Conservation (phyloP, 805 yeast species). For the Yamadazyma sp. region DNA sequence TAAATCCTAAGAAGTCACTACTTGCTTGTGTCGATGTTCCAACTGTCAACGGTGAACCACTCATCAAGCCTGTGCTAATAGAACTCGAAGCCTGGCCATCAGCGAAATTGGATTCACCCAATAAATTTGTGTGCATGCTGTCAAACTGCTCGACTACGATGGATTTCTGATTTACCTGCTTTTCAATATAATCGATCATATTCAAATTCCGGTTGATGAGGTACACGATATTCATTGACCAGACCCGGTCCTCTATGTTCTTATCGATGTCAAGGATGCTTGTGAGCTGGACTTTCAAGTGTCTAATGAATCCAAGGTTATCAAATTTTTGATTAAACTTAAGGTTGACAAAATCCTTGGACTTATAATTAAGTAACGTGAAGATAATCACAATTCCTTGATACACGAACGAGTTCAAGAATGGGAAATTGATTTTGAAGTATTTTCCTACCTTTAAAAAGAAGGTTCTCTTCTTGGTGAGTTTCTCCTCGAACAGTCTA, state of each 20-base stretch:
- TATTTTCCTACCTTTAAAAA: conserved; percentile 28
- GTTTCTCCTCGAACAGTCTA: conserved; percentile 22
- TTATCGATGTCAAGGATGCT: conserved; percentile 25
- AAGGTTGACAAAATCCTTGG: conserved; percentile 18
- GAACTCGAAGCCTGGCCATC: neutral
- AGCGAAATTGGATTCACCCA: neutral
- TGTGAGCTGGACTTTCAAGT: conserved; percentile 24
- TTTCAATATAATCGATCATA: conserved; percentile 27
- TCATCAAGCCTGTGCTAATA: conserved; percentile 1
- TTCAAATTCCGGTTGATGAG: conserved; percentile 31
- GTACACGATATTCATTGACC: conserved; percentile 36
- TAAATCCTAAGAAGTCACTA: conserved; percentile 30
- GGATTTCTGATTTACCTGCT: conserved; percentile 13
- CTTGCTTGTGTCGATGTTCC: conserved; percentile 1
- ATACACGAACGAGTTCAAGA: conserved; percentile 48
- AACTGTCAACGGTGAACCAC: conserved; percentile 3
- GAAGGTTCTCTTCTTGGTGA: conserved; percentile 8
- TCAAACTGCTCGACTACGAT: conserved; percentile 2
- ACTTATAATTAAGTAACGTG: conserved; percentile 47
- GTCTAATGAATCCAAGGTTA: conserved; percentile 20
- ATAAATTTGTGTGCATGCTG: neutral
- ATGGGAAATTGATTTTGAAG: conserved; percentile 41
- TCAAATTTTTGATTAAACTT: conserved; percentile 12
- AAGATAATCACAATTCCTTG: conserved; percentile 53
- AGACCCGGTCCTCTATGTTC: conserved; percentile 24